Conservation (phyloP, 2,329 filamentous ascomycete species). For the Alternaria ventricosa region DNA sequence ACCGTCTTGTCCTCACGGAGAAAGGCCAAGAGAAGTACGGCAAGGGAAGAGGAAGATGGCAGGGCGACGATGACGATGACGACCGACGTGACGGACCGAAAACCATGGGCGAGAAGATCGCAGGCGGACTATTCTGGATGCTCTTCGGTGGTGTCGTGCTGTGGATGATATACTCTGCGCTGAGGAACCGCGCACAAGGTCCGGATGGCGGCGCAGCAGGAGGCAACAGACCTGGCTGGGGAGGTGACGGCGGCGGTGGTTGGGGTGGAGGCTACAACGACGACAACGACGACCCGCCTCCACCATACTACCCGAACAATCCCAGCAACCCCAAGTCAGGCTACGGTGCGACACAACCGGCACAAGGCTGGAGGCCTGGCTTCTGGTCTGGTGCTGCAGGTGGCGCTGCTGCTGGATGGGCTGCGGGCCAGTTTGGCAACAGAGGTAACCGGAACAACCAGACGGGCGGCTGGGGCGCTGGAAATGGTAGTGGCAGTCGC, state of each 20-base stretch:
- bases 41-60: constrained; percentile 52
- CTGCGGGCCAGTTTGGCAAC: constrained; percentile 57
- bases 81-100: constrained; percentile 50
- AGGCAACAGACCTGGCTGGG: constrained; percentile 43
- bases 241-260: constrained; percentile 52
- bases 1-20: constrained; percentile 78
- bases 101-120: constrained; percentile 38
- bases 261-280: constrained; percentile 45
- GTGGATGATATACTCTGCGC: constrained; percentile 69
- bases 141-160: constrained; percentile 66
- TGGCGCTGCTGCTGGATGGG: constrained; percentile 73
- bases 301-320: constrained; percentile 53
- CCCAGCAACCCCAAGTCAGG: constrained; percentile 23
- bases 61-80: constrained; percentile 46
- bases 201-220: constrained; percentile 30
- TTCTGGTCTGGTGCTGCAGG: constrained; percentile 75
- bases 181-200: constrained; percentile 37
- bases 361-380: constrained; percentile 69
- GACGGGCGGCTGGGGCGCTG: constrained; percentile 40
- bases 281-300: constrained; percentile 56
- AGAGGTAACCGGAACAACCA: constrained; percentile 50
- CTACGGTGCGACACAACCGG: constrained; percentile 43
- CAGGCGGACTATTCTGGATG: constrained; percentile 62
- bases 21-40: constrained; percentile 76
- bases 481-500: constrained; percentile 36